Percentiles rank a stretch among this genome's conserved stretches.
phyloP scores from a whole-genome alignment of 805 yeast species.

The Pichia ethanolica region DNA sequence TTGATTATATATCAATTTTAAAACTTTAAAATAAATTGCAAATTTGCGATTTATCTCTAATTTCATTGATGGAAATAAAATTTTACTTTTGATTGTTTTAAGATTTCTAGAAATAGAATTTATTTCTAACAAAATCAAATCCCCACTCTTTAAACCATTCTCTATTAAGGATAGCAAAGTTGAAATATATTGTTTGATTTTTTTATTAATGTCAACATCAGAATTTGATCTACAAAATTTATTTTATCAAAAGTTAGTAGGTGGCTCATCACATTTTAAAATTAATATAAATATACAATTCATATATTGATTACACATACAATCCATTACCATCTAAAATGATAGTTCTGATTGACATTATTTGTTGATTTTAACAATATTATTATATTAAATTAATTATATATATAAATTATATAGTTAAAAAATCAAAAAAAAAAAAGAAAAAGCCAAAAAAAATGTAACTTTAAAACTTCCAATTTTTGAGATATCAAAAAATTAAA shows the following conservation, averaged over 20 bases:
- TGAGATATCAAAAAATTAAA: not conserved
- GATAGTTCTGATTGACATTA: not conserved
- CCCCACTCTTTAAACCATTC: slow-evolving; percentile 23
- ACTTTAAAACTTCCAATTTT: not conserved
- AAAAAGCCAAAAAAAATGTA: not conserved
- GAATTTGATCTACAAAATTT: not conserved
- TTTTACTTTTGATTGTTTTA: not conserved
- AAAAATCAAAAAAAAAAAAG: not conserved
- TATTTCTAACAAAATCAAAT: slow-evolving; percentile 14
- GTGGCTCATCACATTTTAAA: not conserved
- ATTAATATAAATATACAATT: too few species aligned
- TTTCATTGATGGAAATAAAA: slow-evolving; percentile 18
- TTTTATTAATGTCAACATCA: not conserved
- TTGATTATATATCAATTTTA: slow-evolving; percentile 16
- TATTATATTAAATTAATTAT: not conserved
- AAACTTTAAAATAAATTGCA: slow-evolving; percentile 16
- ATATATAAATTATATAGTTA: not conserved
- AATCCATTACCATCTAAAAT: not conserved
- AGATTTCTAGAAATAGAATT: slow-evolving; percentile 2
- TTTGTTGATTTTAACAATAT: not conserved
- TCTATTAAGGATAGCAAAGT: slow-evolving; percentile 18
- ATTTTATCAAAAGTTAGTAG: not conserved
- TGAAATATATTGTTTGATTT: slow-evolving; percentile 11
- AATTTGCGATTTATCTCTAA: slow-evolving; percentile 14
- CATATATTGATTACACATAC: not conserved